Base-by-base conservation (phyloP, 257 asterid genomes). In the Nicotiana tomentosiformis region DNA sequence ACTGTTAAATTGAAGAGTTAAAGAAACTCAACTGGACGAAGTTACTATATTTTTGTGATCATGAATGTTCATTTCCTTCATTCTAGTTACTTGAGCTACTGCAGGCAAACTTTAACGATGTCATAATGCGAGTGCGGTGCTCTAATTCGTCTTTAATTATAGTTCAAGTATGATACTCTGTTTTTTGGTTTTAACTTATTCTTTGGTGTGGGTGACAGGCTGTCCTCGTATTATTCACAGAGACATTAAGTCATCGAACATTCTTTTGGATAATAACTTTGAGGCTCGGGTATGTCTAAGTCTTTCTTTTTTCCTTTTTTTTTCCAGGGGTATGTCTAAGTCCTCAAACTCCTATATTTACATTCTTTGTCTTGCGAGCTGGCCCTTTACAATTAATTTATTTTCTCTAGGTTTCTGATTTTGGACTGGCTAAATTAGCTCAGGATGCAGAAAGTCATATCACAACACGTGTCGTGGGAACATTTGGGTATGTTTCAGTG, bases 211-310 rank as follows among this genome's bases (percentile, higher is more conserved):
- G 80, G 66, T 39, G 81, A 46, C 87, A 94, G 98, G 98, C 83
- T 91, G 91, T 88, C 98, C 99, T 77, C 97, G 97, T 85, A 90
- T 95, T 60, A 91, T 95, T 84, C 99, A 95, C 77, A 90, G 99
- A 89, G 99, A 95, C 87, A 95, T 95, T 84, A 95, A 95, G 90
- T 93, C 99, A n/a, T 91, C 99, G 32, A 95, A 95, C 87, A 95
- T 95, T 84, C 98, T 95, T 83, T 87, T 95, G 55, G 97, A 91
- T 86, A 81, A 85, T 83, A 91, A 92, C 89, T 95, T 95, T 88
- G 98, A 93, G 82, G 99, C 98, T 77, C 92, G 85, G 95, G 99
- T 95, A 91, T 53, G 87, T 74, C 66, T 49, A 66, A 51, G 61
- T 79, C 76, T 39, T 39, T 39, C 10, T 39, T 39, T 7, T 39